Conservation (phyloP, 2,329 filamentous ascomycete genomes). For the Pyrenophora tritici-repentis region DNA sequence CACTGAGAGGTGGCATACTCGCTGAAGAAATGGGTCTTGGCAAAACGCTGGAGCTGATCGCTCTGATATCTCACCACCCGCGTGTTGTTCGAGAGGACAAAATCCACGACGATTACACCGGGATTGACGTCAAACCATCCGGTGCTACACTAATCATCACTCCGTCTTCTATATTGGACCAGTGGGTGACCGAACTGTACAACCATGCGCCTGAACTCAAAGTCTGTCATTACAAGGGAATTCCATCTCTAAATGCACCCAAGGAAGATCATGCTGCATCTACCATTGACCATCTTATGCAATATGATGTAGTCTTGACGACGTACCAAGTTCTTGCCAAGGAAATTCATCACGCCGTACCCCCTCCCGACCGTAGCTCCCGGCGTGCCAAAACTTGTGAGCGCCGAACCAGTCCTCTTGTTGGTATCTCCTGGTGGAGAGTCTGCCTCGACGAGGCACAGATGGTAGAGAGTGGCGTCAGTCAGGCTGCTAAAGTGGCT, state of each 20-base stretch:
- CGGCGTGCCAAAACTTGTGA: slow-evolving; percentile 67
- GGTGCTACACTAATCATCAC: slow-evolving; percentile 67
- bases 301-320: slow-evolving; percentile 64
- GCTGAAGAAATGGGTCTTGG: slow-evolving; percentile 85
- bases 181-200: slow-evolving; percentile 66
- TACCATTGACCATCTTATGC: slow-evolving; percentile 53
- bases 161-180: slow-evolving; percentile 64
- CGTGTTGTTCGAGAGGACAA: slow-evolving; percentile 37
- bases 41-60: slow-evolving; percentile 77
- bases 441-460: slow-evolving; percentile 78
- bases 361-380: slow-evolving; percentile 72
- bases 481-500: slow-evolving; percentile 79
- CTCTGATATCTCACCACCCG: slow-evolving; percentile 68
- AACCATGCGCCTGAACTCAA: slow-evolving; percentile 61
- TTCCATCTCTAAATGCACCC: slow-evolving; percentile 40
- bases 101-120: slow-evolving; percentile 49
- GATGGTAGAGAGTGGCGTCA: slow-evolving; percentile 90
- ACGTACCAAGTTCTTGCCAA: slow-evolving; percentile 72
- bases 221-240: slow-evolving; percentile 62
- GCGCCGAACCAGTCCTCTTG: slow-evolving; percentile 73
- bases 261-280: slow-evolving; percentile 45
- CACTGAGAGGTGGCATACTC: slow-evolving; percentile 65
- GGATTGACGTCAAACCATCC: slow-evolving; percentile 55
- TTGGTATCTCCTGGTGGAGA: slow-evolving; percentile 86
- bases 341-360: slow-evolving; percentile 77